These are phyloP conservation scores for Sordariomycetes sp. DNA, from an alignment of 2,329 filamentous ascomycete species.

Conservation along the genomic window DNA sequence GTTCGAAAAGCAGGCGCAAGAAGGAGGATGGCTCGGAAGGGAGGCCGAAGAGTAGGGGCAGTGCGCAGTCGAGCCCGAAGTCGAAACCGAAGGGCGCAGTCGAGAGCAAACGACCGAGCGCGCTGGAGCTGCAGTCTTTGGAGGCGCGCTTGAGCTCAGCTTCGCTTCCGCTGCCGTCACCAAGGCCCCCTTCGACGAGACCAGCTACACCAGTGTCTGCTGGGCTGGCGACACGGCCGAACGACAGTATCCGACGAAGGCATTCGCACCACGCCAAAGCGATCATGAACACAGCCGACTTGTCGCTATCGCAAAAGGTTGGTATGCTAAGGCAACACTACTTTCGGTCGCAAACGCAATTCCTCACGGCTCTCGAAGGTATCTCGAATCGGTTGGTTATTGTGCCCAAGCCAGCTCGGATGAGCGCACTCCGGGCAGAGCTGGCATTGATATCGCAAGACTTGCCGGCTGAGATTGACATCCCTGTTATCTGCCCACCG, in stretches of 20 bases:
- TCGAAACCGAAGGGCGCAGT: constrained; percentile 13
- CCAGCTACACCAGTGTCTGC: constrained; percentile 51
- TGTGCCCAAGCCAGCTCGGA: constrained; percentile 70
- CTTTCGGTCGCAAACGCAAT: constrained; percentile 73
- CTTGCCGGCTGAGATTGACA: constrained; percentile 73
- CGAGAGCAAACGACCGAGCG: constrained; percentile 33
- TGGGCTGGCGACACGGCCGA: constrained; percentile 32
- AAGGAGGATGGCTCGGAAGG: constrained; percentile 24
- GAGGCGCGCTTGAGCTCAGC: constrained; percentile 60
- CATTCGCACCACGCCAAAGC: constrained; percentile 55
- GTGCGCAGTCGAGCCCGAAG: too few relatives aligned
- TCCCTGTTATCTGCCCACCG: constrained; percentile 72
- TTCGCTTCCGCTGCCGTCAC: constrained; percentile 55
- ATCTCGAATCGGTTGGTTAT: constrained; percentile 79
- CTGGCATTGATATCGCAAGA: constrained; percentile 74
- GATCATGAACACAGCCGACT: constrained; percentile 46
- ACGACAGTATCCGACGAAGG: constrained; percentile 42
- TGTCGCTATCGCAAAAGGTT: constrained; percentile 59
- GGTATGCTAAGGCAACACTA: constrained; percentile 71
- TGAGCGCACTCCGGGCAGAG: constrained; percentile 74
- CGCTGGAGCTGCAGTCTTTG: constrained; percentile 41
- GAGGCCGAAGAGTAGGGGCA: neutral
- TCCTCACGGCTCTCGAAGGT: constrained; percentile 69
- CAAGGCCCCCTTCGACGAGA: constrained; percentile 35
- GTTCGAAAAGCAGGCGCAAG: constrained; percentile 37